Evolutionary conservation across 768 basidiomycete genomes (phyloP).

Genomic region (Pilatotrama ljubarskyi): DNA sequence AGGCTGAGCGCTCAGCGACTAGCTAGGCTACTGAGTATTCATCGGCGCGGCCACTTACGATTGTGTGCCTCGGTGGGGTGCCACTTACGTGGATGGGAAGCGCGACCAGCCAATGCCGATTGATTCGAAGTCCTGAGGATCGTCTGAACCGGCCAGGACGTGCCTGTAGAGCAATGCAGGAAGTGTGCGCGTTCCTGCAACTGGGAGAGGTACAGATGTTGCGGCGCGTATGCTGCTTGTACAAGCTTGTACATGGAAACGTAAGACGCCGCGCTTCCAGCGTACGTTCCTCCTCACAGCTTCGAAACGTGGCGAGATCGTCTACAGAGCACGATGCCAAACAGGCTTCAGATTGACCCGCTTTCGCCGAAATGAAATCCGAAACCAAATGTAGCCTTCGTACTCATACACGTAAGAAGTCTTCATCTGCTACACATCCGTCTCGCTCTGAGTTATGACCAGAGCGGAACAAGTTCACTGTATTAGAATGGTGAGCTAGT

Average conservation of each 20-base stretch:
- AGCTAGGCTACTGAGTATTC: no score
- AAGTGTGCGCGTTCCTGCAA: no score
- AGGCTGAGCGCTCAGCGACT: no score
- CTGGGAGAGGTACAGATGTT: no score
- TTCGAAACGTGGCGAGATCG: neutral
- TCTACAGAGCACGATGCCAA: neutral
- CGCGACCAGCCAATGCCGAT: no score
- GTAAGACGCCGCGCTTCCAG: neutral
- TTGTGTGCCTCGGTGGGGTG: no score
- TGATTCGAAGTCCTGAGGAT: no score
- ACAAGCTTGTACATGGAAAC: neutral
- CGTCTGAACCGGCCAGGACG: no score
- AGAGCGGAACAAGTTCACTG: neutral
- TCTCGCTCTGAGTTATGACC: neutral
- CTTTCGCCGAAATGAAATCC: neutral
- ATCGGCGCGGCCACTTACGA: no score
- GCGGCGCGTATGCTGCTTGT: no score
- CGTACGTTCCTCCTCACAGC: neutral
- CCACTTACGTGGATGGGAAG: no score
- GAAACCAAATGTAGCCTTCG: neutral
- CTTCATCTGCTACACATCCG: neutral
- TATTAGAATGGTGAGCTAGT: neutral
- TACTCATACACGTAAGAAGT: neutral
- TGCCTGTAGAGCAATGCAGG: no score
- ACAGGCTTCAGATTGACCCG: neutral